These are phyloP conservation scores for Metarhizium anisopliae DNA, from an alignment of 2,329 filamentous ascomycete species.

Conservation along the genomic window DNA sequence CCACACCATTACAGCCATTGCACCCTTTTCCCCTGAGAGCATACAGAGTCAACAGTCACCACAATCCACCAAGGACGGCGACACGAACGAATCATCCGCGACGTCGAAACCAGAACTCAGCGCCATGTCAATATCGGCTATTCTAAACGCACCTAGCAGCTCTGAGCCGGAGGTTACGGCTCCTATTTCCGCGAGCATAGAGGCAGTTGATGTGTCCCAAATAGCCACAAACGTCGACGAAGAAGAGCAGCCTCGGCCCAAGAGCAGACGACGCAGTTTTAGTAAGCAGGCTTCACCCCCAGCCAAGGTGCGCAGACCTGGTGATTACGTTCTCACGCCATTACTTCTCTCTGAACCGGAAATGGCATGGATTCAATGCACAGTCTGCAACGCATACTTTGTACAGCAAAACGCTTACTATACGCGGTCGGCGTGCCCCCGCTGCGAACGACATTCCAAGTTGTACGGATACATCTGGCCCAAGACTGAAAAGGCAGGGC, in stretches of 20 bases:
- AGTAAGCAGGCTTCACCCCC: slow-evolving; percentile 25
- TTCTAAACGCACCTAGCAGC: slow-evolving; percentile 19
- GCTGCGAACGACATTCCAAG: slow-evolving; percentile 92
- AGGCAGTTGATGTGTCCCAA: slow-evolving; percentile 11
- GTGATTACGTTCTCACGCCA: slow-evolving; percentile 76
- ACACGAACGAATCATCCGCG: background rate
- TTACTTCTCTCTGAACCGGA: slow-evolving; percentile 64
- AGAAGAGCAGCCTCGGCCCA: slow-evolving; percentile 11
- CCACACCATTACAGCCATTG: slow-evolving; percentile 7
- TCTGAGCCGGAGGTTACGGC: slow-evolving; percentile 8
- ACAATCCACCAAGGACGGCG: slow-evolving; percentile 8
- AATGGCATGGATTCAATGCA: slow-evolving; percentile 84
- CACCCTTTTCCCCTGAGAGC: slow-evolving; percentile 24
- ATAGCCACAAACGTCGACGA: slow-evolving; percentile 3
- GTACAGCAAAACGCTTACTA: slow-evolving; percentile 84
- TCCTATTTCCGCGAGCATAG: slow-evolving; percentile 18
- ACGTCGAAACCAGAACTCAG: slow-evolving; percentile 9
- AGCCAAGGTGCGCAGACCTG: slow-evolving; percentile 44
- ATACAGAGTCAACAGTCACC: slow-evolving; percentile 17
- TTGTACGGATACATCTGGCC: slow-evolving; percentile 94
- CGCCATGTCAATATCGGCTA: slow-evolving; percentile 24
- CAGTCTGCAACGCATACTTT: slow-evolving; percentile 72
- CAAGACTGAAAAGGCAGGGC: slow-evolving; percentile 77
- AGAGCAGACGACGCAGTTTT: slow-evolving; percentile 24
- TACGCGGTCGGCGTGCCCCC: slow-evolving; percentile 76